Conservation (phyloP, 257 asterid species). For the Coffea canephora region DNA sequence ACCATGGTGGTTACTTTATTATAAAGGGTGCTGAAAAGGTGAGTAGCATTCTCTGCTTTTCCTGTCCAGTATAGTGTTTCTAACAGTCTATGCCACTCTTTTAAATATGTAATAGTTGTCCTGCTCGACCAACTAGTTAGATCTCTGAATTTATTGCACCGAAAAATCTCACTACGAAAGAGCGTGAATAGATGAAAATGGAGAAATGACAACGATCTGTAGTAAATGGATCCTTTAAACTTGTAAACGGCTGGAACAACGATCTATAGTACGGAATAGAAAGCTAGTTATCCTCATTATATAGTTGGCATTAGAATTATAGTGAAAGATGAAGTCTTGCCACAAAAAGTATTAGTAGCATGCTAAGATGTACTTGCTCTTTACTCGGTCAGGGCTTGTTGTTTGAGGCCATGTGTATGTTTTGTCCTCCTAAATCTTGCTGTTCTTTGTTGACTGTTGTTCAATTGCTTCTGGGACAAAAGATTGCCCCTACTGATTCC, state of each 20-base stretch:
- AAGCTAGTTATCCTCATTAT: not conserved
- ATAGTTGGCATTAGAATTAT: not conserved
- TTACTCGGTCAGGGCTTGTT: too few relatives aligned
- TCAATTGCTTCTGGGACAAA: not conserved
- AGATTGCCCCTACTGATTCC: not conserved
- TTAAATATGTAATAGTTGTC: not conserved
- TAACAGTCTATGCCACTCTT: not conserved
- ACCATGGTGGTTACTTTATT: conserved; percentile 85
- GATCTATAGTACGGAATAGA: not conserved
- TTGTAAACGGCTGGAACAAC: not conserved
- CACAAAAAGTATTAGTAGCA: not conserved
- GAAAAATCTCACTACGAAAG: too few relatives aligned
- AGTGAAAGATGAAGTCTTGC: not conserved
- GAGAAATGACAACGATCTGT: not conserved
- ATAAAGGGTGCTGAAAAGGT: conserved; percentile 99
- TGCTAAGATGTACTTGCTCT: not conserved
- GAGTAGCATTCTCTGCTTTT: conserved; percentile 10
- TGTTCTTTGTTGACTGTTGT: not conserved
- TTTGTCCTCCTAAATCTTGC: not conserved
- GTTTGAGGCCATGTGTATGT: not conserved
- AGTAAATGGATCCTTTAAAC: not conserved
- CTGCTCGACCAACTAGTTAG: not conserved
- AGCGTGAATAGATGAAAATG: not conserved
- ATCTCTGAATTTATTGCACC: not conserved
- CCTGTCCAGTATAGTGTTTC: not conserved